Base-by-base conservation (phyloP, 805 yeast genomes). In the Saturnispora sekii region DNA sequence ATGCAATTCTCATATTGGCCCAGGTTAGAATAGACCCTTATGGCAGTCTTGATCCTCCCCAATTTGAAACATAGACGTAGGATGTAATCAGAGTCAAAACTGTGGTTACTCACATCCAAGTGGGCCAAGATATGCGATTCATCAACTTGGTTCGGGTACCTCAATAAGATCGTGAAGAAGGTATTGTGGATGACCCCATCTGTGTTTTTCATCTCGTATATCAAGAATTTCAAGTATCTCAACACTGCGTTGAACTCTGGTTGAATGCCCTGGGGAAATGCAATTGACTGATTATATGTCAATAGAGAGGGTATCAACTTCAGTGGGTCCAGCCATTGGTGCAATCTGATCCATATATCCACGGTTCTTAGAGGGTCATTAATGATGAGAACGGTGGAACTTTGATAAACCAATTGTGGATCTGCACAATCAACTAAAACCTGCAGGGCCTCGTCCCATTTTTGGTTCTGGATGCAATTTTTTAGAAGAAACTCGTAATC, bases 1-100 rank as follows among this genome's bases (percentile, higher is more conserved):
- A 89, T 77, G 0, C 97, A 97, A 44, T 84, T 88, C 48, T 87
- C 95, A 56, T 72, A 84, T 38, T 84, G 69, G 4, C 72, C 76
- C 61, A 86, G 63, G 41, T 75, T 67, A 1, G 93, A 75, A 53
- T 83, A 78, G n/a, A 93, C 72, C 47, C 74, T 72, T 9, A 87
- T 77, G 1, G 95, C 88, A 1, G 89, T 73, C 48, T 76, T 76
- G 41, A 70, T 67, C 47, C 76, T 77, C 10, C 73, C 60, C 55
- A 74, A 72, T 45, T 72, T 73, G 41, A 84, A 68, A 53, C 95
- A 84, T 29, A 88, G 59, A 45, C 97, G 68, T 30, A 93, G 60
- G 3, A 89, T 74, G 53, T 84, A 85, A 51, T 85, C 87, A 1
- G 78, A 64, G 56, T 89, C 94, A 55, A 76, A 84, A 17, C 57